Evolutionary conservation across 106 monocot species (phyloP), one percentile per base, ranked within the genome.

Genomic region (Amphibolis antarctica): DNA sequence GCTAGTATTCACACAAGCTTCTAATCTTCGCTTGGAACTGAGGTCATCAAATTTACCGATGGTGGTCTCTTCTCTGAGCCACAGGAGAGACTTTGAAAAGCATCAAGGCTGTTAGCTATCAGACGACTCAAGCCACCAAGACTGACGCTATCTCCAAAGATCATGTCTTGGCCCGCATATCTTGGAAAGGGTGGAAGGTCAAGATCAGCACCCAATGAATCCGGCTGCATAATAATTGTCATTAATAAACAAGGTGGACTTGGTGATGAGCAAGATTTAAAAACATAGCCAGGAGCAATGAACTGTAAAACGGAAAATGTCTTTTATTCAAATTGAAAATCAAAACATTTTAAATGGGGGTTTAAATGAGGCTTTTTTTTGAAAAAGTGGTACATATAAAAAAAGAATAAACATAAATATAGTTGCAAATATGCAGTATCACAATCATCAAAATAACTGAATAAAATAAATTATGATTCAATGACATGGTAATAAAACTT

Each of bases 161-260:
- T 57, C 21, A 85, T 26, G 54, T 90, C 80, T 52, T 80, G 74
- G 11, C 66, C 67, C n/a, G 70, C 67, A 55, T 73, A 98, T 98
- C 68, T 89, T 21, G 82, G 45, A 56, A 56, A 66, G 9, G 77
- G 60, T 24, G 86, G 78, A 28, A 84, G 68, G 17, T 91, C 98
- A 72, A 98, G 67, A 57, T 91, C 98, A 59, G 80, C 76, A 29
- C 91, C 87, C 29, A 91, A 78, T 48, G 90, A 98, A 85, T 98
- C 98, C 4, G 91, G 82, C 98, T 90, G 85, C 55, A 75, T 55
- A 53, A 58, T 19, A 12, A 22, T 1, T 12, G 23, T 19, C 11
- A 60, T n/a, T 0, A 21, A 10, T 13, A 60, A 63, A 46, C 25
- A 44, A 12, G 29, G 50, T 22, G 30, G 50, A 60, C 15, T 42